Conservation (phyloP, 768 basidiomycete genomes). For the Lyophyllum decastes region DNA sequence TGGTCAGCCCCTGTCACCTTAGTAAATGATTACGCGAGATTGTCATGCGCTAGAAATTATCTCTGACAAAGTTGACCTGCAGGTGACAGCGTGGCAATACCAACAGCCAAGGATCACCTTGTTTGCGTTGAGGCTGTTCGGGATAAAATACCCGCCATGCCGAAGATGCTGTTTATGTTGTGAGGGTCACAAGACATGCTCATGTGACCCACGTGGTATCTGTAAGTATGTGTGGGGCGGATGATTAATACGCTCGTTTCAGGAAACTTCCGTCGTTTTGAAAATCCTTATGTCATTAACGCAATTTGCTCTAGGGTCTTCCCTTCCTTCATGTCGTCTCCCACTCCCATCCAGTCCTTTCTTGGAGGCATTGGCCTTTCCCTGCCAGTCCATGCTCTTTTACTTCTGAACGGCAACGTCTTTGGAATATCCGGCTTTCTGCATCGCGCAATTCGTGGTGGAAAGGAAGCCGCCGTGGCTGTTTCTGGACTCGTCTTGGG, state of each 20-base stretch:
- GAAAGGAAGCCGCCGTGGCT: slow-evolving; percentile 40
- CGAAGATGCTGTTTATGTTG: not conserved
- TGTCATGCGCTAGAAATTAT: slow-evolving; percentile 42
- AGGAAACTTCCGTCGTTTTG: not conserved
- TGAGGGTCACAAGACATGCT: slow-evolving; percentile 6
- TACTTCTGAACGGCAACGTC: slow-evolving; percentile 54
- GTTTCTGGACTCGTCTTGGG: slow-evolving; percentile 50
- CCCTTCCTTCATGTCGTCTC: slow-evolving; percentile 33
- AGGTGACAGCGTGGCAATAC: slow-evolving; percentile 29
- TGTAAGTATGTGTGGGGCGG: not conserved
- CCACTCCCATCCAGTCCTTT: slow-evolving; percentile 52
- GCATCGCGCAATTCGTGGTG: slow-evolving; percentile 48
- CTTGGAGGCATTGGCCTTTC: slow-evolving; percentile 56
- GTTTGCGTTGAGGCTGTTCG: not conserved
- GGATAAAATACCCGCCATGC: not conserved
- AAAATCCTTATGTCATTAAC: not conserved
- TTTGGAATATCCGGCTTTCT: slow-evolving; percentile 67
- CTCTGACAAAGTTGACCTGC: slow-evolving; percentile 33
- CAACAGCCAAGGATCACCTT: slow-evolving; percentile 8
- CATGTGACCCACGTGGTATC: slow-evolving; percentile 13
- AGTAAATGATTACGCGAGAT: slow-evolving; percentile 42
- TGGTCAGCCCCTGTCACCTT: too few relatives aligned
- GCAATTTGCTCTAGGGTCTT: not conserved
- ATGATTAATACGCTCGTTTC: not conserved
- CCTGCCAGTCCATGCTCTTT: slow-evolving; percentile 50